phyloP scores from a whole-genome alignment of 202 grass and related monocot species.

The Carex sylvatica region DNA sequence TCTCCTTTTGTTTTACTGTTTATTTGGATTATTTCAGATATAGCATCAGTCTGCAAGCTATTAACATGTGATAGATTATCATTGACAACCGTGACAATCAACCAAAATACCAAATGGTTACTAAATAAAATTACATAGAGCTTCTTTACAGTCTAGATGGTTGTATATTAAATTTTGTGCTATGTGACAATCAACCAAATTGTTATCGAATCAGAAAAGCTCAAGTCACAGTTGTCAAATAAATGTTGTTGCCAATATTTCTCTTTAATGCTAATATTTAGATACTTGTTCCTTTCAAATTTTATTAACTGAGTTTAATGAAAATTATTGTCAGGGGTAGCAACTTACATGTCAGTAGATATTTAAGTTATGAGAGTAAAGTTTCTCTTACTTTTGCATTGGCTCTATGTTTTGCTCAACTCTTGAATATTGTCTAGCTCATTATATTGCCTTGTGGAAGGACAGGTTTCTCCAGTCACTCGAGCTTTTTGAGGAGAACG shows the following conservation, averaged over 20 bases:
- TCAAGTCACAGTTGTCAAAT: no score
- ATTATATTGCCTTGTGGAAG: background rate
- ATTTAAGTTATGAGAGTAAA: background rate
- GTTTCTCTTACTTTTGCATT: background rate
- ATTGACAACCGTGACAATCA: background rate
- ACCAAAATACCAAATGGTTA: background rate
- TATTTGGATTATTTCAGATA: background rate
- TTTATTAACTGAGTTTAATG: background rate
- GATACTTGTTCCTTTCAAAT: background rate
- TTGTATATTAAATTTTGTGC: no score
- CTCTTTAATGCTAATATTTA: background rate
- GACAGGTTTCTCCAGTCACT: conserved; percentile 76
- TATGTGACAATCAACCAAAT: no score
- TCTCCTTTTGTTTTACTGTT: background rate
- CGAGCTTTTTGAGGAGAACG: conserved; percentile 81
- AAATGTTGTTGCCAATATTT: background rate
- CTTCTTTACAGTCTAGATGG: background rate
- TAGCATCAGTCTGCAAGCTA: background rate
- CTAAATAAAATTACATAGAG: background rate
- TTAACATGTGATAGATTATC: background rate
- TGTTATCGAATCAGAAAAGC: no score
- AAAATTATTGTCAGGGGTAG: background rate
- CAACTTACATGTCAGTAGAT: background rate
- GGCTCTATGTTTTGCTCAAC: background rate
- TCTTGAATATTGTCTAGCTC: background rate